Percentiles rank a stretch among this genome's conserved stretches.
These are phyloP conservation scores for Arbutus unedo DNA, from an alignment of 148 eudicot species.

Conservation along the genomic window DNA sequence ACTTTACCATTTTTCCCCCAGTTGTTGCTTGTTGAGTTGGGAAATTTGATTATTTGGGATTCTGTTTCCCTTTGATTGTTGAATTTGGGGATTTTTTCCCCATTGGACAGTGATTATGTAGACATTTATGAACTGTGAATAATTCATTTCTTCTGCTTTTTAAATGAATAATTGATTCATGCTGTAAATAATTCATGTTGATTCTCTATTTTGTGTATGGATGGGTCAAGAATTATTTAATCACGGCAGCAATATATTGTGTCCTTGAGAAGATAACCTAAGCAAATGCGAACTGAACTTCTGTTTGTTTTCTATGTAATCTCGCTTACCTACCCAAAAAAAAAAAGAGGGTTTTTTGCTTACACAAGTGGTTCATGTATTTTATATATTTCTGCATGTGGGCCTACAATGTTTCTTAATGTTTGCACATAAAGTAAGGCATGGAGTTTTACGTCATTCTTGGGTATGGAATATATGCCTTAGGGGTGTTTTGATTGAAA, in stretches of 20 bases:
- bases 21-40: neutral
- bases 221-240: neutral
- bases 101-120: neutral
- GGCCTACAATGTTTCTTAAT: neutral
- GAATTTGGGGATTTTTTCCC: neutral
- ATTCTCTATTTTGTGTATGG: no score
- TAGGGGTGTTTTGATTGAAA: neutral
- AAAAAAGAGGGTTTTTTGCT: neutral
- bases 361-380: neutral
- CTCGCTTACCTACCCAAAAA: neutral
- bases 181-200: no score
- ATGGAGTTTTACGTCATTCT: neutral
- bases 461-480: neutral
- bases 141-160: neutral
- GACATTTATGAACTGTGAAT: neutral
- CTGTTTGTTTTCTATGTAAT: neutral
- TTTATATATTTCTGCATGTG: neutral
- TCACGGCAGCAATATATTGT: neutral
- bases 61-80: neutral
- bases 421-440: neutral
- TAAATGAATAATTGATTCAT: no score
- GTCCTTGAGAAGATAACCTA: neutral
- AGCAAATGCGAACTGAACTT: neutral
- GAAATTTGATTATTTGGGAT: neutral
- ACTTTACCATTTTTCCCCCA: no score